Conservation (phyloP, 768 basidiomycete species). For the Fistulinella prunicolor region DNA sequence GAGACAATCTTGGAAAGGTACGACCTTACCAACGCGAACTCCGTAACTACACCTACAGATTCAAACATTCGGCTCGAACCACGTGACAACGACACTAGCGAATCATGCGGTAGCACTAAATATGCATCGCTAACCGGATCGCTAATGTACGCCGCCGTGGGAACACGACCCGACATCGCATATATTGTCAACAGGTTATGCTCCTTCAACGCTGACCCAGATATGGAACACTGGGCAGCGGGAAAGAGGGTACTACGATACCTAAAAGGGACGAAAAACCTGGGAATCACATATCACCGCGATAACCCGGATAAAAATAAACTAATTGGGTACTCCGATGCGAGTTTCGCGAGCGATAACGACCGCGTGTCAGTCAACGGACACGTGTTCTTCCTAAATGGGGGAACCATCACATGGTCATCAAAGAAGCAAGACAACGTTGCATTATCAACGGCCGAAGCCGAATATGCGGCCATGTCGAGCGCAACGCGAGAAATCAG, state of each 20-base stretch:
- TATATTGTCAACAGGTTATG: not conserved
- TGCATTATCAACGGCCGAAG: not conserved
- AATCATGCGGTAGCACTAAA: not conserved
- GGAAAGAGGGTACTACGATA: not conserved
- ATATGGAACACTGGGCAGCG: not conserved
- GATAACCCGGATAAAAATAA: not conserved
- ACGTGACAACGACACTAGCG: not conserved
- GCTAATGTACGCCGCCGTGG: not conserved
- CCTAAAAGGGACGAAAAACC: not conserved
- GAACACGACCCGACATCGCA: not conserved
- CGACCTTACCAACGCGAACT: not conserved
- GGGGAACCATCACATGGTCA: not conserved
- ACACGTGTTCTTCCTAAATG: not conserved
- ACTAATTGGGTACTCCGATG: not conserved
- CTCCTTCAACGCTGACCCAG: not conserved
- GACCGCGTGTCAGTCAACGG: not conserved
- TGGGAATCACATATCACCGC: not conserved
- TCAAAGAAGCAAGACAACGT: not conserved
- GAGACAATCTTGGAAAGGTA: not conserved
- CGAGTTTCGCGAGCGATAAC: not conserved
- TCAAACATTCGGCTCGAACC: not conserved
- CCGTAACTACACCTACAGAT: not conserved
- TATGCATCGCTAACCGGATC: not conserved
- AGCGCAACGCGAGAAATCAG: not conserved
- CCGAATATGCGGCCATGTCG: not conserved